Conservation (phyloP, 2,329 filamentous ascomycete genomes). For the Dothideomycetes sp. region DNA sequence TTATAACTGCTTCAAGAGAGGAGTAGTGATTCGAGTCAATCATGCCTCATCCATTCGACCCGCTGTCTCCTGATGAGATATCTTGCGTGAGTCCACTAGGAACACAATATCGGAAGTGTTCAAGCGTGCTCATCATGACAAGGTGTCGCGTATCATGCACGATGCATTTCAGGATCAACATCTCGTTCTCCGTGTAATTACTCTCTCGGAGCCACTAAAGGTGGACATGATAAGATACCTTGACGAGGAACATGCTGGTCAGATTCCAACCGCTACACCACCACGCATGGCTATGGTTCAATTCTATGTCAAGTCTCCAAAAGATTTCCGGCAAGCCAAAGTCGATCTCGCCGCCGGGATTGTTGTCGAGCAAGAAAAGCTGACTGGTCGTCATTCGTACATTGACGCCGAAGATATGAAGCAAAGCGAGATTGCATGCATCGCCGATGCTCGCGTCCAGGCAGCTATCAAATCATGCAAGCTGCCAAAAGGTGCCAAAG, state of each 20-base stretch:
- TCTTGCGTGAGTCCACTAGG: no score
- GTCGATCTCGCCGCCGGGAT: conserved; percentile 7
- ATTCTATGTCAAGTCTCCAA: not conserved
- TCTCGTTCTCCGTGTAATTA: not conserved
- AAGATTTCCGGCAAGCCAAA: conserved; percentile 3
- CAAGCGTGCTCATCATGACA: no score
- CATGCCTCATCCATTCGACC: conserved; percentile 8
- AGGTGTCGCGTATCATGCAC: not conserved
- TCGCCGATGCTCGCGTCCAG: not conserved
- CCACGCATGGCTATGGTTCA: conserved; percentile 7
- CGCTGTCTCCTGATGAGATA: conserved; percentile 25
- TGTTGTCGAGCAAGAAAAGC: conserved; percentile 6
- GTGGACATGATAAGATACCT: not conserved
- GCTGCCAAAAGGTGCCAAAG: not conserved
- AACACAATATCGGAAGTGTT: no score
- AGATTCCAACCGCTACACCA: not conserved
- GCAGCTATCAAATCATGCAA: not conserved
- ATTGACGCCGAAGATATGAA: conserved; percentile 44
- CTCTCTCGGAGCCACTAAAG: not conserved
- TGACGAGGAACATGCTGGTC: not conserved
- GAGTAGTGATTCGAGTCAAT: no score
- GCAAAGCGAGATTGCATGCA: conserved; percentile 35
- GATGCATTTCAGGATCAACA: not conserved
- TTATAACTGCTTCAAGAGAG: no score
- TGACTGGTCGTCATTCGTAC: conserved; percentile 8